These are phyloP conservation scores for Aspergillus piperis DNA, from an alignment of 2,329 filamentous ascomycete genomes.

Conservation along the genomic window DNA sequence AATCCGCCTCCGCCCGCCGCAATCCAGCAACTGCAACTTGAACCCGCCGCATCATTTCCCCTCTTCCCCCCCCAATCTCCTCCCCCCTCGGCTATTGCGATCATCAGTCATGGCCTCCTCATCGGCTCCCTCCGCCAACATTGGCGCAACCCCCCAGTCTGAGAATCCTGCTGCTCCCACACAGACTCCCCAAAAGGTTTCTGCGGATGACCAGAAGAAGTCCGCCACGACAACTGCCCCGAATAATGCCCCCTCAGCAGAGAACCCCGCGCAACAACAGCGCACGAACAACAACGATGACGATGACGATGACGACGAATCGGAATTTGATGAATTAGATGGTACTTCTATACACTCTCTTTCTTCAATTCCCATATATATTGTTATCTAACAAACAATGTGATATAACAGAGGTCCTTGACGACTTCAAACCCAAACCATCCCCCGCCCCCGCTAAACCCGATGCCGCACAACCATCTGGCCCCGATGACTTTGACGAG, in stretches of 20 bases:
- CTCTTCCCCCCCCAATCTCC: not conserved
- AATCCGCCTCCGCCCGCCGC: not conserved
- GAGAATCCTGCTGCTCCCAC: not conserved
- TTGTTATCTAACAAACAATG: constrained; percentile 1
- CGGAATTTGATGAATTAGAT: constrained; percentile 93
- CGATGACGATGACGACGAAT: constrained; percentile 69
- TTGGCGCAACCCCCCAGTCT: constrained; percentile 7
- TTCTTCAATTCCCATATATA: not conserved
- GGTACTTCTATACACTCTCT: constrained; percentile 50
- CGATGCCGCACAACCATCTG: constrained; percentile 18
- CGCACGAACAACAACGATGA: constrained; percentile 11
- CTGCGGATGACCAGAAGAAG: not conserved
- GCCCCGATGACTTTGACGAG: constrained; percentile 33
- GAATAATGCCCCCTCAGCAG: not conserved
- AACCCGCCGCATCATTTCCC: constrained; percentile 2
- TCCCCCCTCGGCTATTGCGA: constrained; percentile 3
- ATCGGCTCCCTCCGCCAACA: constrained; percentile 12
- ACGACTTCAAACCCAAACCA: constrained; percentile 71
- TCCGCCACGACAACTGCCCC: not conserved
- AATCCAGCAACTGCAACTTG: not conserved
- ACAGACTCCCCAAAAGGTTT: constrained; percentile 9
- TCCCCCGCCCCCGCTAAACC: constrained; percentile 27
- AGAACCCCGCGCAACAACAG: constrained; percentile 2
- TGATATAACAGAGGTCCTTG: constrained; percentile 71
- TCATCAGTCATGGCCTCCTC: constrained; percentile 15